phyloP scores from a whole-genome alignment of 1,284 basidiomycete genomes.

The Sphaerobolus stellatus region DNA sequence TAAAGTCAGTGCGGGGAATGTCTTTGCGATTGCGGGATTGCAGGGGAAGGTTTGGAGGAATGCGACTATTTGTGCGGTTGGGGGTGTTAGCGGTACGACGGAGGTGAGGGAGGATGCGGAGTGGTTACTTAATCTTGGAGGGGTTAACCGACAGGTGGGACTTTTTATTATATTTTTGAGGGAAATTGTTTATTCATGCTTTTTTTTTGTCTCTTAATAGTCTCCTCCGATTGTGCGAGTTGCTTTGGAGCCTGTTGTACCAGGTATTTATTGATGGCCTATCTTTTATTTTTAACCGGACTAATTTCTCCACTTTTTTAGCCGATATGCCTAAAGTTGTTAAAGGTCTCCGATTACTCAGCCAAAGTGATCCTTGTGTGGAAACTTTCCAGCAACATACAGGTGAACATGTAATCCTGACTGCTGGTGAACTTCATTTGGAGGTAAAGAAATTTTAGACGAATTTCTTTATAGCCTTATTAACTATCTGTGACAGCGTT shows the following conservation, averaged over 20 bases:
- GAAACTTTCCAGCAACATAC: conserved; percentile 97
- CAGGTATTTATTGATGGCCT: conserved; percentile 47
- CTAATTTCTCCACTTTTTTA: conserved; percentile 16
- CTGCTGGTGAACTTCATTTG: conserved; percentile 94
- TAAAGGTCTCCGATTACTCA: conserved; percentile 84
- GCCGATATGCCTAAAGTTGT: conserved; percentile 94
- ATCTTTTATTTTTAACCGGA: not conserved
- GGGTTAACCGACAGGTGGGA: conserved; percentile 69
- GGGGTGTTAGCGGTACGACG: conserved; percentile 38
- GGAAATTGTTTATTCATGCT: conserved; percentile 9
- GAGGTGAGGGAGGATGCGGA: conserved; percentile 43
- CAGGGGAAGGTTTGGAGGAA: conserved; percentile 90
- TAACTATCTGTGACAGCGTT: conserved; percentile 57
- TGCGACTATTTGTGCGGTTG: conserved; percentile 83
- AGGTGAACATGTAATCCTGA: conserved; percentile 96
- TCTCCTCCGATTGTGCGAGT: conserved; percentile 92
- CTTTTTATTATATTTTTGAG: conserved; percentile 12
- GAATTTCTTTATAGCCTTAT: conserved; percentile 5
- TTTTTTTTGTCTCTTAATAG: too few species aligned
- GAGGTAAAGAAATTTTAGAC: conserved; percentile 56
- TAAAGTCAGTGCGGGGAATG: conserved; percentile 89
- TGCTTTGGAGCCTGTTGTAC: conserved; percentile 85
- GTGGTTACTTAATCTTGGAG: conserved; percentile 81
- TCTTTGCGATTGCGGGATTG: conserved; percentile 90
- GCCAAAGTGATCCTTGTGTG: conserved; percentile 96